Evolutionary conservation across 1,284 basidiomycete species (phyloP).

Genomic region (Gymnopus androsaceus): DNA sequence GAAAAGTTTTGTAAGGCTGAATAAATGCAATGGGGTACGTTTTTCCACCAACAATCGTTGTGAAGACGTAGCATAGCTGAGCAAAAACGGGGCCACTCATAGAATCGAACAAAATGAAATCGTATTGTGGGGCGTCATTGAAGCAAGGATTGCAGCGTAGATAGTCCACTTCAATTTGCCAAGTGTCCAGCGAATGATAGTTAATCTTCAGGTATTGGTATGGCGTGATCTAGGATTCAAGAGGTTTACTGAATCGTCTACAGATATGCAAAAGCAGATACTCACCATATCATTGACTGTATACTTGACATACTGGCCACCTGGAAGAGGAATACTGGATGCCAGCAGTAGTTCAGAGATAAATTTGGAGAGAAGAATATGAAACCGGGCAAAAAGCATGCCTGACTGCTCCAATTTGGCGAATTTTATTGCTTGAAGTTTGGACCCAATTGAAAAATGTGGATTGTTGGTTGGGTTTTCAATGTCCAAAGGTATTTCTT

Average conservation of each 20-base stretch:
- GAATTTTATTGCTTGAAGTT: neutral
- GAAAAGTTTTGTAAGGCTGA: conserved; percentile 22
- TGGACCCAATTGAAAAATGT: neutral
- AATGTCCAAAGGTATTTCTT: neutral
- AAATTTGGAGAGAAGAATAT: conserved; percentile 23
- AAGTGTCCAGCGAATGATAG: conserved; percentile 29
- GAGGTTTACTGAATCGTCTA: conserved; percentile 16
- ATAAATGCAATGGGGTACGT: conserved; percentile 28
- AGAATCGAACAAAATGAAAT: conserved; percentile 32
- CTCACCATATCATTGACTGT: conserved; percentile 12
- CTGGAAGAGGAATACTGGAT: conserved; percentile 17
- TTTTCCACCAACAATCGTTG: conserved; percentile 17
- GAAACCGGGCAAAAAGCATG: conserved; percentile 22
- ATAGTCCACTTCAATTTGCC: conserved; percentile 26
- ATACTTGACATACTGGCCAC: conserved; percentile 19
- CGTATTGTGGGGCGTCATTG: conserved; percentile 27
- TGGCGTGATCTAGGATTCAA: conserved; percentile 22
- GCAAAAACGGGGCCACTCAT: conserved; percentile 25
- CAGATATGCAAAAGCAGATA: neutral
- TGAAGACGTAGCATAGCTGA: conserved; percentile 28
- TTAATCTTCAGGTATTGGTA: conserved; percentile 26
- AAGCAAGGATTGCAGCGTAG: conserved; percentile 34
- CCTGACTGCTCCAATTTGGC: conserved; percentile 1
- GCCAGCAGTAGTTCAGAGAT: conserved; percentile 19
- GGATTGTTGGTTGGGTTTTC: neutral